Conservation (phyloP, 2,329 filamentous ascomycete genomes). For the Diaporthe citri region DNA sequence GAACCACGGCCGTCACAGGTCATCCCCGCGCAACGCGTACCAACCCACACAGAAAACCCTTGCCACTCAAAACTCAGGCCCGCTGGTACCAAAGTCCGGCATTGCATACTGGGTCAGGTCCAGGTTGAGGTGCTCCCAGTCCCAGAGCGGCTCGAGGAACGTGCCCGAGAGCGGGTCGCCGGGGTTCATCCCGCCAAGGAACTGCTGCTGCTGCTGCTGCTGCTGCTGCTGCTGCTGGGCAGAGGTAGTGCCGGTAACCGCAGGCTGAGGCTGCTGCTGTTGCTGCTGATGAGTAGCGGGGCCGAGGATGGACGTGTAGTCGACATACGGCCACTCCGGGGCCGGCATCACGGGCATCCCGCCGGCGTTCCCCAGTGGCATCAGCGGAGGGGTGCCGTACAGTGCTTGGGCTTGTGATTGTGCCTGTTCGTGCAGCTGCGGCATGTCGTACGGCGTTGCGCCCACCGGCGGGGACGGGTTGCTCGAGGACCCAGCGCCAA, state of each 20-base stretch:
- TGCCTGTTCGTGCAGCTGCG: neutral
- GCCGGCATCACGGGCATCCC: neutral
- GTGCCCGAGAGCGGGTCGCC: slow-evolving; percentile 38
- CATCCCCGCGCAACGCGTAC: neutral
- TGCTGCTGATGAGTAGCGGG: neutral
- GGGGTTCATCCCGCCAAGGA: slow-evolving; percentile 20
- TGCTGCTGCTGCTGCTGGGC: neutral
- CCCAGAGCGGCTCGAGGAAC: slow-evolving; percentile 38
- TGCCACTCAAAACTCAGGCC: neutral
- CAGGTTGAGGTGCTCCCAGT: slow-evolving; percentile 36
- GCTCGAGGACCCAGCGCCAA: neutral
- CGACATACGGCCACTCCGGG: slow-evolving; percentile 31
- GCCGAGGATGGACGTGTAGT: slow-evolving; percentile 12
- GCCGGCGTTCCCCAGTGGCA: neutral
- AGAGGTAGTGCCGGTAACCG: neutral
- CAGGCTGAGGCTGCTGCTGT: neutral
- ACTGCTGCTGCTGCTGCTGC: neutral
- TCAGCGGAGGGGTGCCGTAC: neutral
- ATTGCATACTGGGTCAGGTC: slow-evolving; percentile 17
- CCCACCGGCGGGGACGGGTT: neutral
- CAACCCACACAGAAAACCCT: neutral
- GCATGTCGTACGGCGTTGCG: neutral
- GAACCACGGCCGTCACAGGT: neutral
- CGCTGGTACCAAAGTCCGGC: neutral
- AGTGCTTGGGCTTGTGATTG: slow-evolving; percentile 6